phyloP scores from a whole-genome alignment of 2,329 filamentous ascomycete species.

The Verticillium nubilum region DNA sequence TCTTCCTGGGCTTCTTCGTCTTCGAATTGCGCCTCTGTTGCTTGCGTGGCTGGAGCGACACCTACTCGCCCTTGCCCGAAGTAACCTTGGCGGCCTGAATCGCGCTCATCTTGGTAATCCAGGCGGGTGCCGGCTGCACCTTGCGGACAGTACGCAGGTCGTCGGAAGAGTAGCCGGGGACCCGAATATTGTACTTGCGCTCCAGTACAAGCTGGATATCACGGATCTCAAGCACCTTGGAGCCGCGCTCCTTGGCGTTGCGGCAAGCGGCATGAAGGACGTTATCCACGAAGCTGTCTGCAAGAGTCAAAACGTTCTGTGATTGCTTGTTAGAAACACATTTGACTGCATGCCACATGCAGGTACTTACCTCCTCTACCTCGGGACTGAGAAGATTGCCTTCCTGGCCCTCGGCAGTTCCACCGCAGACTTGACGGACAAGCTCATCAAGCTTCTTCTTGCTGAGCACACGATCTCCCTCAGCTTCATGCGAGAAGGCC shows the following conservation, averaged over 20 bases:
- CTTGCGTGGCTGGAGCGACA: conserved; percentile 8
- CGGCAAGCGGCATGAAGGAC: conserved; percentile 83
- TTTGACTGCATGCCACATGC: neutral
- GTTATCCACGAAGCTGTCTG: conserved; percentile 92
- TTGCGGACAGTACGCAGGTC: conserved; percentile 93
- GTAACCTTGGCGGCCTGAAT: conserved; percentile 89
- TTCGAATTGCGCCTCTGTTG: neutral
- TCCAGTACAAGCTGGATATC: conserved; percentile 80
- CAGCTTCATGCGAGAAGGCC: conserved; percentile 80
- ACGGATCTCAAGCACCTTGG: conserved; percentile 82
- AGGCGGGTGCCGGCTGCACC: conserved; percentile 78
- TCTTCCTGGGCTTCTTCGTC: neutral
- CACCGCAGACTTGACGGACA: conserved; percentile 87
- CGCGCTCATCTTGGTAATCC: conserved; percentile 96
- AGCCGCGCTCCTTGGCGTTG: conserved; percentile 87
- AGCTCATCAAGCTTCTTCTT: conserved; percentile 97
- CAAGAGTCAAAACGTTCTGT: conserved; percentile 79
- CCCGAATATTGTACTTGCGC: conserved; percentile 82
- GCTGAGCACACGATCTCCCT: conserved; percentile 88
- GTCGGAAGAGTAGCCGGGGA: conserved; percentile 91
- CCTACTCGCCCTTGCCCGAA: conserved; percentile 52
- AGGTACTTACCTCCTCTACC: conserved; percentile 76
- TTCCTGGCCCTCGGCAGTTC: conserved; percentile 64
- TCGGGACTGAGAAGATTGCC: conserved; percentile 80
- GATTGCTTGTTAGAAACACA: conserved; percentile 5